Conservation (phyloP, 2,329 filamentous ascomycete species). For the Talaromyces pinophilus region DNA sequence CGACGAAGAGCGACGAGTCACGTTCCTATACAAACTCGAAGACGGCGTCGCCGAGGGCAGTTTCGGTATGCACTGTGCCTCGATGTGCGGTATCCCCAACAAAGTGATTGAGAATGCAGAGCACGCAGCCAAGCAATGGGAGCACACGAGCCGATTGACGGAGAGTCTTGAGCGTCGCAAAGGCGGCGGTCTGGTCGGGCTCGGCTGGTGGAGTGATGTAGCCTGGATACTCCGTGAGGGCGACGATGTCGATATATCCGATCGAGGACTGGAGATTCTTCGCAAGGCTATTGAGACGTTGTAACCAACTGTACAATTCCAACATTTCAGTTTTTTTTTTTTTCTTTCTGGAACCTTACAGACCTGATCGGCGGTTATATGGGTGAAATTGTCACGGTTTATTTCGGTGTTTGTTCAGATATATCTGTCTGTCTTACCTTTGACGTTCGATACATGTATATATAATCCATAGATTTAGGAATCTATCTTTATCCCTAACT, state of each 20-base stretch:
- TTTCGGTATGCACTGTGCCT: conserved; percentile 98
- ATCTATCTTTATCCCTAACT: background rate
- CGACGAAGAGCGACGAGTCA: conserved; percentile 78
- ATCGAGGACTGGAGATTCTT: conserved; percentile 58
- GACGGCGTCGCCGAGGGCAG: conserved; percentile 92
- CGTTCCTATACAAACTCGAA: conserved; percentile 93
- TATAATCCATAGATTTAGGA: conserved; percentile 7
- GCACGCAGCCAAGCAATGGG: conserved; percentile 85
- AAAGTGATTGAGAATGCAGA: conserved; percentile 85
- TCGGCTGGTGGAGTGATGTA: conserved; percentile 86
- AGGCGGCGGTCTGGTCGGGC: conserved; percentile 75
- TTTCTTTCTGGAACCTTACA: background rate
- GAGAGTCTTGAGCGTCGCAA: conserved; percentile 82
- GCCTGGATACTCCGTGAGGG: conserved; percentile 68
- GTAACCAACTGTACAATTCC: conserved; percentile 2
- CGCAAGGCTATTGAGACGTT: conserved; percentile 56
- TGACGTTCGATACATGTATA: conserved; percentile 5
- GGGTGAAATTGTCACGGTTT: background rate
- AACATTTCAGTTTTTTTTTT: background rate
- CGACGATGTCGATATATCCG: conserved; percentile 41
- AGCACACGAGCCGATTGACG: conserved; percentile 87
- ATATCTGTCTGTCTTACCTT: background rate
- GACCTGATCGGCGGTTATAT: background rate
- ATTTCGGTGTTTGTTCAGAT: conserved; percentile 11
- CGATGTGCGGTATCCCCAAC: conserved; percentile 91